phyloP scores from a whole-genome alignment of 345 rosid species.

The Cardiospermum halicacabum region DNA sequence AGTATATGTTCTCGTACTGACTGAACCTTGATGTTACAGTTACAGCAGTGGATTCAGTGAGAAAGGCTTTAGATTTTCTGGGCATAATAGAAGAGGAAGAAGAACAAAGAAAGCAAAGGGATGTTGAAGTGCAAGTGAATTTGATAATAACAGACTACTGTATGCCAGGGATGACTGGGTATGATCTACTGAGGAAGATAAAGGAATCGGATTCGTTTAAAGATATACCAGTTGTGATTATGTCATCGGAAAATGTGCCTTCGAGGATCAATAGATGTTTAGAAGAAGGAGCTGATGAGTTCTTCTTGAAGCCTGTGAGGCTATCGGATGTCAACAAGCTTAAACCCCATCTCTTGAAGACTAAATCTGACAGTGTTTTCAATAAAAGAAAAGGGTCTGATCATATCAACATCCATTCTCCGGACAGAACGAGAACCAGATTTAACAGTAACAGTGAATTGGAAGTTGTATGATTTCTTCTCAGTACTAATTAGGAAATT shows the following conservation, averaged over 20 bases:
- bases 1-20: too few species aligned
- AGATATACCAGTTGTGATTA: conserved; percentile 82
- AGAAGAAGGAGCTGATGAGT: conserved; percentile 92
- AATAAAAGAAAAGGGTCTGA: conserved; percentile 41
- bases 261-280: conserved; percentile 79
- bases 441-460: too few species aligned
- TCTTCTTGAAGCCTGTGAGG: conserved; percentile 79
- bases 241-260: conserved; percentile 91
- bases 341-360: conserved; percentile 49
- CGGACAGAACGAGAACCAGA: conserved; percentile 32
- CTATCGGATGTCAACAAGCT: conserved; percentile 79
- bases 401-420: conserved; percentile 26
- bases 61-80: conserved; percentile 78
- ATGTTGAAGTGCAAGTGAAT: conserved; percentile 46
- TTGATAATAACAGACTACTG: conserved; percentile 91
- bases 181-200: conserved; percentile 77
- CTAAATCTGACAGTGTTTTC: conserved; percentile 26
- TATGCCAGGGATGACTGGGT: conserved; percentile 99
- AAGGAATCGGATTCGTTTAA: conserved; percentile 70
- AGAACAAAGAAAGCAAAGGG: conserved; percentile 19
- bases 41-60: conserved; percentile 88
- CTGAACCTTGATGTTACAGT: too few species aligned
- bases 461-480: too few species aligned
- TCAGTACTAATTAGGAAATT: too few species aligned
- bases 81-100: conserved; percentile 41